phyloP scores from a whole-genome alignment of 129 eudicot genomes.

The Escallonia herrerae region DNA sequence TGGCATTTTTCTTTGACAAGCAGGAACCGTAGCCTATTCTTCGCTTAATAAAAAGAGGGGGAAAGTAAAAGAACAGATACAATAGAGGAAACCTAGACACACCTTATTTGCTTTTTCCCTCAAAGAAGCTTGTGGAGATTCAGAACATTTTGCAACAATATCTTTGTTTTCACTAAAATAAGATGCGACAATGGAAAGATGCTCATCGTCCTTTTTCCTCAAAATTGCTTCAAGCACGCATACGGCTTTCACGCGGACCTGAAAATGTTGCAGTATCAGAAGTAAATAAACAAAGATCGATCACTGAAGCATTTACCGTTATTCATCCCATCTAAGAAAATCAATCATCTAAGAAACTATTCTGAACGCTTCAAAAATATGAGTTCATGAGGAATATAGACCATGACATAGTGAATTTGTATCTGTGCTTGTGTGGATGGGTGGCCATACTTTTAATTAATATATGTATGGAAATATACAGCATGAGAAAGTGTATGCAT shows the following conservation, averaged over 20 bases:
- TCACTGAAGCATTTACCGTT: not conserved
- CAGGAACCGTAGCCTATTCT: no score
- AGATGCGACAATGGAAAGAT: constrained; percentile 38
- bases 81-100: constrained; percentile 2
- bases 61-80: not conserved
- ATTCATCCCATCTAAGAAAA: not conserved
- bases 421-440: not conserved
- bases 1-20: no score
- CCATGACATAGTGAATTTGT: not conserved
- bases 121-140: constrained; percentile 95
- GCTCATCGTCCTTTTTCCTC: constrained; percentile 67
- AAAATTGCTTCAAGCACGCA: constrained; percentile 92
- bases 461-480: constrained; percentile 1
- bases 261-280: constrained; percentile 13
- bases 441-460: not conserved
- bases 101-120: constrained; percentile 86
- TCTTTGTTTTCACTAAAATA: constrained; percentile 66
- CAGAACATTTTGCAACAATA: constrained; percentile 65
- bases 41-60: not conserved
- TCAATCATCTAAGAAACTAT: not conserved
- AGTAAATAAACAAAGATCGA: not conserved
- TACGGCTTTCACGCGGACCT: constrained; percentile 93
- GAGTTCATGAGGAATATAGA: no score
- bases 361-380: no score
- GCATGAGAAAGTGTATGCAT: constrained; percentile 9